These are phyloP conservation scores for Cynanchum wilfordii DNA, from an alignment of 257 asterid species.

Conservation along the genomic window DNA sequence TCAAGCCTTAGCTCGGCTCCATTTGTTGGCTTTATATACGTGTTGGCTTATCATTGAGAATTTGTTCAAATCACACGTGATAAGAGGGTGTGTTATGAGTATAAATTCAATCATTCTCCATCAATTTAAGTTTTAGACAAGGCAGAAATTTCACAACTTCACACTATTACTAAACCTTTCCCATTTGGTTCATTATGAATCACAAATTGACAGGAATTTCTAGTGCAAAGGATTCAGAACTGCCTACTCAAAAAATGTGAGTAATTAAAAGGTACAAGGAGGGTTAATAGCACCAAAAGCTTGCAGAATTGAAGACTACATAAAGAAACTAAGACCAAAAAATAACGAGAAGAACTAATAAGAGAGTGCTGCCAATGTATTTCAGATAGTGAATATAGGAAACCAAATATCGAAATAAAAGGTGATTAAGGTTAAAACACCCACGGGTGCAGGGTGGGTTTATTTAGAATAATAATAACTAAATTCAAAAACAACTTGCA, in stretches of 20 bases:
- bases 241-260: not conserved
- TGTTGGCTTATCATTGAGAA: too few species aligned
- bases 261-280: not conserved
- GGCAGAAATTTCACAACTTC: too few species aligned
- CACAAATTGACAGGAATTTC: not conserved
- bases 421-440: not conserved
- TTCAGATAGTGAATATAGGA: not conserved
- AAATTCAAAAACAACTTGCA: too few species aligned
- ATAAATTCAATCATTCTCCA: too few species aligned
- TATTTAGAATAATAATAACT: too few species aligned
- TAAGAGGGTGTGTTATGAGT: too few species aligned
- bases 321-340: not conserved
- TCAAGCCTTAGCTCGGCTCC: too few species aligned
- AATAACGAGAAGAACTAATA: not conserved
- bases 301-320: not conserved
- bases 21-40: too few species aligned
- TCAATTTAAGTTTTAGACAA: too few species aligned
- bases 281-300: not conserved
- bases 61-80: too few species aligned
- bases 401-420: conserved; percentile 1
- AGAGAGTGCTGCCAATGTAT: not conserved
- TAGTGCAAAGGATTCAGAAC: not conserved
- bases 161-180: not conserved
- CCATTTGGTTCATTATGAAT: not conserved
- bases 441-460: too few species aligned